phyloP scores from a whole-genome alignment of 371 early-diverging fungal genomes.

The Mortierella sp. region DNA sequence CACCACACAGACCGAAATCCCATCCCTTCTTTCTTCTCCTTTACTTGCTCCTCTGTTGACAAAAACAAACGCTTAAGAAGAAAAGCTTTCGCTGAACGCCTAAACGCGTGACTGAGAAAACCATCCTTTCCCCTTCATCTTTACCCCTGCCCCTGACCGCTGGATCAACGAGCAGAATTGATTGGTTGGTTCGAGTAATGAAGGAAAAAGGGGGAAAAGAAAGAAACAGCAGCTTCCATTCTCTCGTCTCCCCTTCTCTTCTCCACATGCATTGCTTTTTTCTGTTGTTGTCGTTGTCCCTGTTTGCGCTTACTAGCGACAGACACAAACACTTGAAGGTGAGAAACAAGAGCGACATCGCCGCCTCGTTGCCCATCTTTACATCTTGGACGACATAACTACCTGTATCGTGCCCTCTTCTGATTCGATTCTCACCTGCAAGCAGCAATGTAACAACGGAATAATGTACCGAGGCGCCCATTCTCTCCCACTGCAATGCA shows the following conservation, averaged over 20 bases:
- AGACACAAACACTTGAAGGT: neutral
- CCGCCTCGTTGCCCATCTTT: too few relatives aligned
- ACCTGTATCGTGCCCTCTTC: too few relatives aligned
- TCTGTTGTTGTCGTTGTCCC: neutral
- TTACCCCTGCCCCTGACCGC: neutral
- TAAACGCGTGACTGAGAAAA: neutral
- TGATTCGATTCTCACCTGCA: too few relatives aligned
- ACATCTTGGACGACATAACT: too few relatives aligned
- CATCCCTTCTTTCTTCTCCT: neutral
- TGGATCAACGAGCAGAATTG: neutral
- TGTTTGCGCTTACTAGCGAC: neutral
- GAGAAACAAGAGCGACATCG: too few relatives aligned
- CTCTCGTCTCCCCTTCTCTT: neutral
- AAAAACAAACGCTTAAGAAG: neutral
- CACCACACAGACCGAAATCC: too few relatives aligned
- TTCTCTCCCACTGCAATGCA: too few relatives aligned
- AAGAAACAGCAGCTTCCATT: neutral
- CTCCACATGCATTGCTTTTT: neutral
- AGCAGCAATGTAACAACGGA: too few relatives aligned
- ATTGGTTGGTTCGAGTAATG: too few relatives aligned
- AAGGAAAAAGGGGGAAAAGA: neutral
- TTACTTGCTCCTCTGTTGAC: neutral
- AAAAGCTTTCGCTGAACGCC: neutral
- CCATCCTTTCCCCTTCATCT: neutral
- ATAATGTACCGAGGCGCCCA: too few relatives aligned